Evolutionary conservation across 352 stramenopile species (phyloP).

Genomic region (Globisporangium sylvaticum): DNA sequence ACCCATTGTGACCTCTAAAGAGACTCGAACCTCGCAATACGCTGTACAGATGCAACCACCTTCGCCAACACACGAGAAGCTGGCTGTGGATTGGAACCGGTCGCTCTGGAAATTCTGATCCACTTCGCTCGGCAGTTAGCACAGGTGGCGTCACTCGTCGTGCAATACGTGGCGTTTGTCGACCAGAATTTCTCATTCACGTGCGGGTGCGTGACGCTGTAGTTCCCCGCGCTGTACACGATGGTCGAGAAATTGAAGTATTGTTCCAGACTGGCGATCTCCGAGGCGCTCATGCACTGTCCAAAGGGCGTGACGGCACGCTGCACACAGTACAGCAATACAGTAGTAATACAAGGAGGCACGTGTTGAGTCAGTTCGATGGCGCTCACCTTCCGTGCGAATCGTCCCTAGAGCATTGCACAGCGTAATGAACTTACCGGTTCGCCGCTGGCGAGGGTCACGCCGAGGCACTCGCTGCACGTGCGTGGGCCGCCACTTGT

Average conservation of each 20-base stretch:
- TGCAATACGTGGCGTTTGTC: constrained; percentile 33
- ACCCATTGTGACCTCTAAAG: neutral
- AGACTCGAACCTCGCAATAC: constrained; percentile 21
- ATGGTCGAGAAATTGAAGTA: too few species aligned
- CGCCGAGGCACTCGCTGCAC: constrained; percentile 29
- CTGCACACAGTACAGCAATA: neutral
- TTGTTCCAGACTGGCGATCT: too few species aligned
- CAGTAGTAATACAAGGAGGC: neutral
- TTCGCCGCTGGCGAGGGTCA: constrained; percentile 19
- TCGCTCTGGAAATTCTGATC: constrained; percentile 13
- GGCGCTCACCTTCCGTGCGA: too few species aligned
- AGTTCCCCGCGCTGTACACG: constrained; percentile 14
- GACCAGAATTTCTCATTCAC: constrained; percentile 32
- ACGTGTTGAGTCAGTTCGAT: too few species aligned
- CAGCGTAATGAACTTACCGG: constrained; percentile 16
- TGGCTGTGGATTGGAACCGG: constrained; percentile 1
- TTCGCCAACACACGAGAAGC: constrained; percentile 28
- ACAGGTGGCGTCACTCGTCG: constrained; percentile 25
- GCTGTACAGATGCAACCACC: constrained; percentile 40
- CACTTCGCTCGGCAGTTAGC: constrained; percentile 21
- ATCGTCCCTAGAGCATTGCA: too few species aligned
- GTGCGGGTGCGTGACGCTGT: constrained; percentile 26
- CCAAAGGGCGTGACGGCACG: constrained; percentile 30
- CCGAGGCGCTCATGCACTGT: constrained; percentile 19
- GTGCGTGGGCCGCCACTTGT: constrained; percentile 11